Percentiles rank a stretch among this genome's conserved stretches.
Evolutionary conservation across 1,284 basidiomycete genomes (phyloP).

Genomic region (Cutaneotrichosporon sp.): DNA sequence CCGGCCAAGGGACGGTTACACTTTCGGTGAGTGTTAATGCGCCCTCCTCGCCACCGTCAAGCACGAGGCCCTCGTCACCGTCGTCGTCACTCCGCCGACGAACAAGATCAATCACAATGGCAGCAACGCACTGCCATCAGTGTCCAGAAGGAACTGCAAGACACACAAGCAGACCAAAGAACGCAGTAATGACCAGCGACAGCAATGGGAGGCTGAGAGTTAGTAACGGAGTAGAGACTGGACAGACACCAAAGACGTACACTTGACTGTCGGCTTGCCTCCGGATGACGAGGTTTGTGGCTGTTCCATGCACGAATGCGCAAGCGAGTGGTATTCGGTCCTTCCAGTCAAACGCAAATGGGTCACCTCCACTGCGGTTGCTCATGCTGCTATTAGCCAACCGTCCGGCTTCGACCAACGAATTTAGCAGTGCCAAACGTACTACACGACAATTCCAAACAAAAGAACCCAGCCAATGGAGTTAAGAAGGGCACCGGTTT

Average conservation of each 20-base stretch:
- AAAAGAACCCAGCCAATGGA: background rate
- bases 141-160: background rate
- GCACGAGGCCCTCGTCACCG: background rate
- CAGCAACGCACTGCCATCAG: background rate
- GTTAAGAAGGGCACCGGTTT: background rate
- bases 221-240: too few relatives aligned
- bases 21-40: background rate
- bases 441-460: background rate
- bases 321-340: background rate
- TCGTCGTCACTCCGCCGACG: background rate
- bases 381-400: slow-evolving; percentile 1
- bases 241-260: background rate
- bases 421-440: background rate
- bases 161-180: background rate
- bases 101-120: background rate
- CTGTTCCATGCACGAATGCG: background rate
- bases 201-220: background rate
- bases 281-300: background rate
- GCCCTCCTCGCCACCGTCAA: background rate
- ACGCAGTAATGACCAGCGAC: background rate
- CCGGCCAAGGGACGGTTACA: background rate
- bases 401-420: too few relatives aligned
- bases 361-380: background rate
- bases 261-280: too few relatives aligned
- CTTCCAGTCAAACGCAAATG: background rate